These are phyloP conservation scores for Chlamydomonas sphaeroides DNA, from an alignment of 139 green algal genomes.

Conservation along the genomic window DNA sequence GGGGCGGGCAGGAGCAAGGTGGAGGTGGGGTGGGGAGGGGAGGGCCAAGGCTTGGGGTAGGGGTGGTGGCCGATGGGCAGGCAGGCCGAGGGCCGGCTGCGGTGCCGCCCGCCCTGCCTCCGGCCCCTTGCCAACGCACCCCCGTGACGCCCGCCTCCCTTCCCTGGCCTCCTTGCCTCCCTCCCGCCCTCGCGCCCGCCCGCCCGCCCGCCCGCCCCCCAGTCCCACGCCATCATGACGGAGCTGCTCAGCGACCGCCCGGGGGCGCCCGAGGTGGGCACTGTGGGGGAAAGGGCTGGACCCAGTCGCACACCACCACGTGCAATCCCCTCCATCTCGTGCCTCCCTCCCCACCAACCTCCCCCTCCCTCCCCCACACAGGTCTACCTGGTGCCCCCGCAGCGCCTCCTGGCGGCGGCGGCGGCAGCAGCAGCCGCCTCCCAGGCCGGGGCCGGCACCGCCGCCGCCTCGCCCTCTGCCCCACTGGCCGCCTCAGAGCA, in stretches of 20 bases:
- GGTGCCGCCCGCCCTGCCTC: too few species aligned
- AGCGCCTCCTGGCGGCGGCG: neutral
- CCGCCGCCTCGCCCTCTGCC: neutral
- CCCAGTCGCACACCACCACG: too few species aligned
- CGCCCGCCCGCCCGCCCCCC: neutral
- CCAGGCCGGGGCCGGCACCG: neutral
- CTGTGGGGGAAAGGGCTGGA: neutral
- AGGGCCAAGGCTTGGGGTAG: too few species aligned
- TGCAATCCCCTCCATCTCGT: neutral
- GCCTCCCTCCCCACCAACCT: neutral
- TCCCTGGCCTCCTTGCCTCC: too few species aligned
- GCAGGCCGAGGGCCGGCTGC: too few species aligned
- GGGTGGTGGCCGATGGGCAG: too few species aligned
- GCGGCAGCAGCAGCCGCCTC: neutral
- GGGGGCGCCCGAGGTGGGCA: slow-evolving; percentile 15
- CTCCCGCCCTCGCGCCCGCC: too few species aligned
- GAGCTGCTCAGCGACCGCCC: slow-evolving; percentile 34
- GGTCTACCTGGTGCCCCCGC: slow-evolving; percentile 25
- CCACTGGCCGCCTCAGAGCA: neutral
- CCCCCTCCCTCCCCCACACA: neutral
- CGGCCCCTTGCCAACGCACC: too few species aligned
- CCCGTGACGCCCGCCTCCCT: too few species aligned
- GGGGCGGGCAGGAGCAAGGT: too few species aligned
- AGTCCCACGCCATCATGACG: slow-evolving; percentile 40
- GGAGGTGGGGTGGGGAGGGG: too few species aligned